Evolutionary conservation across 2,329 filamentous ascomycete genomes (phyloP).

Genomic region (Anthostomella pinea): DNA sequence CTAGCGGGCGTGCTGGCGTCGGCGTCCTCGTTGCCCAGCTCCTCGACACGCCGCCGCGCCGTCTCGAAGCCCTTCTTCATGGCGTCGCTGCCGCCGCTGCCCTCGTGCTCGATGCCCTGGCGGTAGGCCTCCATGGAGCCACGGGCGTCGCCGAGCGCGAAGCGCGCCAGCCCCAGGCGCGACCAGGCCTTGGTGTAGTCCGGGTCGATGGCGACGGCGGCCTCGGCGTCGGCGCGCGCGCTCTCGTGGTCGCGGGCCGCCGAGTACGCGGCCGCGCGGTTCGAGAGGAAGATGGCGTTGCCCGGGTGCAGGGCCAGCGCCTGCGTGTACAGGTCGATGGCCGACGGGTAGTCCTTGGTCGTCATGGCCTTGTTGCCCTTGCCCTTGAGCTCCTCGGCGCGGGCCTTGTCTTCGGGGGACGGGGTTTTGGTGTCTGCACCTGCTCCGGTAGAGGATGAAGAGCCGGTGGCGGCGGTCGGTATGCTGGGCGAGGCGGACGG

Average conservation of each 20-base stretch:
- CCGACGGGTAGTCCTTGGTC: conserved; percentile 79
- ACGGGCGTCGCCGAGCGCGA: conserved; percentile 85
- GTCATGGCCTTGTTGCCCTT: conserved; percentile 95
- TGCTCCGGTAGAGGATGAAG: conserved; percentile 28
- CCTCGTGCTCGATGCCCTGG: conserved; percentile 90
- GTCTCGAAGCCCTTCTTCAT: conserved; percentile 98
- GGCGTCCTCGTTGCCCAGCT: conserved; percentile 60
- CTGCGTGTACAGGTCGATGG: conserved; percentile 84
- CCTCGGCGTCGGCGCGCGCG: conserved; percentile 83
- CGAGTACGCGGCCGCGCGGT: conserved; percentile 91
- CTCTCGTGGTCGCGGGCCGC: conserved; percentile 80
- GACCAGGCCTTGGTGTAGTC: conserved; percentile 98
- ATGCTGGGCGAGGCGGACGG: conserved; percentile 36
- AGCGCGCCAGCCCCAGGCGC: conserved; percentile 84
- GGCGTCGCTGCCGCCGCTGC: conserved; percentile 88
- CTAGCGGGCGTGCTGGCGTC: conserved; percentile 48
- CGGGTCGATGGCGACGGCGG: conserved; percentile 83
- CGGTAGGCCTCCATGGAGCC: conserved; percentile 94
- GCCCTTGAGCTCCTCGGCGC: conserved; percentile 85
- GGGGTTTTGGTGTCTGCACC: conserved; percentile 27
- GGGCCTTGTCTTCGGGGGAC: conserved; percentile 63
- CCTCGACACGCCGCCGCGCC: conserved; percentile 80
- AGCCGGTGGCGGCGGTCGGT: conserved; percentile 42
- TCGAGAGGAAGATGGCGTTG: conserved; percentile 96
- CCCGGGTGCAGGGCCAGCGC: conserved; percentile 76